Conservation (phyloP, 2,329 filamentous ascomycete genomes). For the Aspergillus sp. region DNA sequence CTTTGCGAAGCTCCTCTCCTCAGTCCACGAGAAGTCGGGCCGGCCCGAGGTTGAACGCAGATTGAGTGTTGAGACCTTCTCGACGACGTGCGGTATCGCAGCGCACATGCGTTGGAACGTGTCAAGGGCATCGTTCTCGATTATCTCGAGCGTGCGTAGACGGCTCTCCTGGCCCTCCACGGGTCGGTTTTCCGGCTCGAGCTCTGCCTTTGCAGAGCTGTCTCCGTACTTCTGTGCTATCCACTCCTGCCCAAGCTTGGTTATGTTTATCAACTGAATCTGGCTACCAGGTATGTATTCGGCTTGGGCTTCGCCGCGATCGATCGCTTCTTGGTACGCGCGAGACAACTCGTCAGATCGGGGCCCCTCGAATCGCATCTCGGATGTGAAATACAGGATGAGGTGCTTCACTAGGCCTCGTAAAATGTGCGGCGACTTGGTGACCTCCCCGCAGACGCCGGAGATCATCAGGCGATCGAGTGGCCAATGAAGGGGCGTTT, state of each 20-base stretch:
- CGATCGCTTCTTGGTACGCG: constrained; percentile 16
- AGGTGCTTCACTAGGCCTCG: constrained; percentile 24
- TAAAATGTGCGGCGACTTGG: constrained; percentile 19
- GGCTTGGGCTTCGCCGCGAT: constrained; percentile 17
- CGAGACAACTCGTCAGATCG: constrained; percentile 15
- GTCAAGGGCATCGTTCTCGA: constrained; percentile 28
- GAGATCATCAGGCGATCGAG: constrained; percentile 18
- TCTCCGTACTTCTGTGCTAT: constrained; percentile 15
- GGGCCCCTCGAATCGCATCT: constrained; percentile 26
- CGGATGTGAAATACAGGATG: constrained; percentile 18
- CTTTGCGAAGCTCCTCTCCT: constrained; percentile 14
- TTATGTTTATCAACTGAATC: constrained; percentile 17
- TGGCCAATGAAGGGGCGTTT: constrained; percentile 27
- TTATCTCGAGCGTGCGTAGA: constrained; percentile 25
- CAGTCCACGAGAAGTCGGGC: constrained; percentile 18
- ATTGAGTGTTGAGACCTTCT: constrained; percentile 17
- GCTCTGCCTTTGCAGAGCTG: not conserved
- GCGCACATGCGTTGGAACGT: constrained; percentile 22
- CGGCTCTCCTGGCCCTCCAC: not conserved
- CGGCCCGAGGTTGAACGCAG: constrained; percentile 22
- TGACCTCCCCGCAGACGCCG: constrained; percentile 16
- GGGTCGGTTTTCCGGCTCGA: not conserved
- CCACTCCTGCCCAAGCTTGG: constrained; percentile 13
- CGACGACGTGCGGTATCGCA: constrained; percentile 19
- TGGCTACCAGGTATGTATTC: constrained; percentile 13